Percentiles rank a stretch among this genome's conserved stretches.
Evolutionary conservation across 129 eudicot species (phyloP).

Genomic region (Chrysanthemum seticuspe): DNA sequence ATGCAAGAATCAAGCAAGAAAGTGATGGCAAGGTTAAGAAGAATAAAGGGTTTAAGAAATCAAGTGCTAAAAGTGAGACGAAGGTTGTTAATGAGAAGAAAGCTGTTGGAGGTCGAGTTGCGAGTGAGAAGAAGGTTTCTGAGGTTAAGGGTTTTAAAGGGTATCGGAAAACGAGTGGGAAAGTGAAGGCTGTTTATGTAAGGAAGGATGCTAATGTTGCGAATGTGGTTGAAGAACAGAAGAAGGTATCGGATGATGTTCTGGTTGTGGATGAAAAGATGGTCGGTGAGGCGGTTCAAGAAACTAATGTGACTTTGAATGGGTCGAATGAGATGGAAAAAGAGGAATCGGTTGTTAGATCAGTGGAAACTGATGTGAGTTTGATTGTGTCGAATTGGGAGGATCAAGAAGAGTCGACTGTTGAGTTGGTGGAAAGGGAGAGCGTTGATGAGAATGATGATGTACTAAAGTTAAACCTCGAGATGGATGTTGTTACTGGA

Average conservation of each 20-base stretch:
- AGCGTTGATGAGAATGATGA: slow-evolving; percentile 23
- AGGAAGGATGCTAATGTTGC: slow-evolving; percentile 24
- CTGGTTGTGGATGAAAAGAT: slow-evolving; percentile 6
- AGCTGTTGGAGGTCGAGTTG: slow-evolving; percentile 4
- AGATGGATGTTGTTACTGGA: background rate
- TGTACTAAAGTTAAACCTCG: background rate
- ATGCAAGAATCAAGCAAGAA: slow-evolving; percentile 25
- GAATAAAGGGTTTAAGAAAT: slow-evolving; percentile 23
- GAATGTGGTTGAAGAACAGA: slow-evolving; percentile 21
- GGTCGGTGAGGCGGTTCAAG: background rate
- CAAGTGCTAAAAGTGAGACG: slow-evolving; percentile 12
- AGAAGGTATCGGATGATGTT: background rate
- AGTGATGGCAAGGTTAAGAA: slow-evolving; percentile 29
- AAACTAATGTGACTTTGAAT: background rate
- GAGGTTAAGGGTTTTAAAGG: slow-evolving; percentile 20
- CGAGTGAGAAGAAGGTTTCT: slow-evolving; percentile 13
- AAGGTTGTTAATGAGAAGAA: slow-evolving; percentile 35
- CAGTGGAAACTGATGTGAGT: slow-evolving; percentile 3
- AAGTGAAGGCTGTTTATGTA: slow-evolving; percentile 27
- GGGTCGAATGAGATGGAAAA: background rate
- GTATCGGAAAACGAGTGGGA: slow-evolving; percentile 17
- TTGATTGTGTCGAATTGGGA: slow-evolving; percentile 4
- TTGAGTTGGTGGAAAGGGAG: slow-evolving; percentile 17
- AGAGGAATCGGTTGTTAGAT: background rate
- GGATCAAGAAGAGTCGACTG: slow-evolving; percentile 21